A percentile compares a stretch with the other conserved stretches of the same genome.
Conservation (phyloP, 805 yeast species). For the Metschnikowia koreensis region DNA sequence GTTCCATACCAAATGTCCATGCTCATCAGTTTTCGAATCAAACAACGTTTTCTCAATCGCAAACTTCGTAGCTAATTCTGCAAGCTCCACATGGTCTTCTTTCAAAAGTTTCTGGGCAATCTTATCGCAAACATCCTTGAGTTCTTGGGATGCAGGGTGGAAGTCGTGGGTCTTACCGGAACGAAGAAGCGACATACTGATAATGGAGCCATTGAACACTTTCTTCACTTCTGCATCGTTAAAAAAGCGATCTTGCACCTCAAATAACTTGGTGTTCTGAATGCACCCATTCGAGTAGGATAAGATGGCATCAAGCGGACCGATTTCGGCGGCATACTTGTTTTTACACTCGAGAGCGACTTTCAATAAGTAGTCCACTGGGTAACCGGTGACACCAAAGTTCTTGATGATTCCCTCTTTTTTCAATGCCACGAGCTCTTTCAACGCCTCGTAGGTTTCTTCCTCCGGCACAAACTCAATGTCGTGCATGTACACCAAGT, state of each 20-base stretch:
- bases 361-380: conserved; percentile 62
- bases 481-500: conserved; percentile 84
- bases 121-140: conserved; percentile 51
- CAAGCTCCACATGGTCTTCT: conserved; percentile 55
- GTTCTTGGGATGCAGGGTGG: conserved; percentile 72
- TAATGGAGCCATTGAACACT: conserved; percentile 78
- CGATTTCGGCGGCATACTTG: conserved; percentile 41
- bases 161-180: conserved; percentile 64
- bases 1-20: conserved; percentile 23
- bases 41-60: conserved; percentile 51
- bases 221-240: conserved; percentile 52
- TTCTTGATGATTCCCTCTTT: conserved; percentile 58
- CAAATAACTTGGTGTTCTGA: conserved; percentile 61
- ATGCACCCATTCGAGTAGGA: conserved; percentile 81
- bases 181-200: conserved; percentile 83
- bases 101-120: conserved; percentile 40
- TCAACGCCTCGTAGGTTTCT: conserved; percentile 60
- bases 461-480: conserved; percentile 70
- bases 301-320: conserved; percentile 69
- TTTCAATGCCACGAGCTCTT: conserved; percentile 58
- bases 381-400: conserved; percentile 86
- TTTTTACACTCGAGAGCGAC: conserved; percentile 42
- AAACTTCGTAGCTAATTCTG: conserved; percentile 77
- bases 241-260: conserved; percentile 48
- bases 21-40: conserved; percentile 16